phyloP scores from a whole-genome alignment of 1,284 basidiomycete species.

The Cryptococcus sp. region DNA sequence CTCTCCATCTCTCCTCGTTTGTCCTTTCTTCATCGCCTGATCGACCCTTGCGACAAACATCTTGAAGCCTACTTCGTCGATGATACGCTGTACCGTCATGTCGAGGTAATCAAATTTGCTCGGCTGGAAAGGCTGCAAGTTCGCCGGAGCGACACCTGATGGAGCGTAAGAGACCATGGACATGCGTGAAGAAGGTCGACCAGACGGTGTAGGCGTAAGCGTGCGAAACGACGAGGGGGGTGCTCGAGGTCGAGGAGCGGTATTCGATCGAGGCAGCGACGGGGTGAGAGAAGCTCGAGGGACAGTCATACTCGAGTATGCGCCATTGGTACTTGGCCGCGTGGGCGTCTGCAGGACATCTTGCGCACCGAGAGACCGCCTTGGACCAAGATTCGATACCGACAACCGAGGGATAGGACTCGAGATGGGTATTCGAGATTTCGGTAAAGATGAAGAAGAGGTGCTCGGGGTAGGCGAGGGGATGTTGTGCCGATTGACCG shows the following conservation, averaged over 20 bases:
- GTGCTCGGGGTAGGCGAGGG: constrained; percentile 25
- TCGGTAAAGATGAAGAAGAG: constrained; percentile 5
- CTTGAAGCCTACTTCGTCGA: constrained; percentile 24
- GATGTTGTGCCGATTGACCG: constrained; percentile 3
- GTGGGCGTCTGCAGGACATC: constrained; percentile 12
- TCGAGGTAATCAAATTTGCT: constrained; percentile 41
- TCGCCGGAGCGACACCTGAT: constrained; percentile 2
- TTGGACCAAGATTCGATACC: neutral
- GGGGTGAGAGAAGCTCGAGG: constrained; percentile 4
- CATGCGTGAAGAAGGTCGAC: constrained; percentile 26
- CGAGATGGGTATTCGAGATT: constrained; percentile 13
- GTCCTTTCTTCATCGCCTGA: constrained; percentile 33
- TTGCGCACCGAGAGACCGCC: too few relatives aligned
- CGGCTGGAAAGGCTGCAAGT: constrained; percentile 30
- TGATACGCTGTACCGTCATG: constrained; percentile 22
- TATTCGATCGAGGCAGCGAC: neutral
- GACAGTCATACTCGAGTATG: neutral
- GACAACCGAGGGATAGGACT: constrained; percentile 7
- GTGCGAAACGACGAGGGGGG: constrained; percentile 36
- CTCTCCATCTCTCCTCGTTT: constrained; percentile 30
- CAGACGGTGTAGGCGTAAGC: constrained; percentile 24
- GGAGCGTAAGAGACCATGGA: constrained; percentile 17
- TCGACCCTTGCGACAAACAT: constrained; percentile 36
- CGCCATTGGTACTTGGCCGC: constrained; percentile 4
- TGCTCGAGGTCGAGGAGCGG: constrained; percentile 10